Evolutionary conservation across 2,329 filamentous ascomycete genomes (phyloP), one percentile per base, ranked within the genome.

Genomic region (Gliomastix tumulicola): DNA sequence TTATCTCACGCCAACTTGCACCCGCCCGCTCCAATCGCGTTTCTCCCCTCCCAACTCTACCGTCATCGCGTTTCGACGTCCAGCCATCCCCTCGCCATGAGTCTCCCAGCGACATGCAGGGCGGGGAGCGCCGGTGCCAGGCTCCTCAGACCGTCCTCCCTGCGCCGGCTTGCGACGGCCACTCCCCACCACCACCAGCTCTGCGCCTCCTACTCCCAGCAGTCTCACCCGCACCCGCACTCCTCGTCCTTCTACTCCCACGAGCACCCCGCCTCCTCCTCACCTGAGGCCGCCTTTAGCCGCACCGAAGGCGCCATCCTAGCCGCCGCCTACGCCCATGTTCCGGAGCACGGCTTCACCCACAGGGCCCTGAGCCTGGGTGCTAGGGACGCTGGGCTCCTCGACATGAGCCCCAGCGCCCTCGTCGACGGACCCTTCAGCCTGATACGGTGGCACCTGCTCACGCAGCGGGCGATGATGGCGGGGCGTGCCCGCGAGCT

Each of bases 331-430:
- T 77, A 92, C 49, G 56, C 64, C 21, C 84, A 94, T 57, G 79
- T 97, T 9, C 88, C 88, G 15, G 59, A 72, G 35, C 75, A 88
- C 56, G 92, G 92, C 55, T 98, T 97, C 70, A 86, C 87, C 0
- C 65, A 71, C 34, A 69, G 76, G 16, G 70, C 89, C 1, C 71
- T 98, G 9, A 74, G 76, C 30, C 74, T 84, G 17, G 92, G 90
- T 42, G 87, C 87, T 42, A 79, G 79, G 51, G 88, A 95, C 51
- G 79, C 82, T 15, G 88, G 89, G 31, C 95, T 90, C 57, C 79
- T 88, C 36, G 86, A 92, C 54, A 88, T 90, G 40, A 89, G 86
- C 41, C 79, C 85, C 9, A 89, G 88, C 52, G 67, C 96, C 16
- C 79, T 98, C 38, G 80, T 87, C 2, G 73, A 82, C 30, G 87